Evolutionary conservation across 73 alveolate species (phyloP).

Genomic region (Breviolum minutum): DNA sequence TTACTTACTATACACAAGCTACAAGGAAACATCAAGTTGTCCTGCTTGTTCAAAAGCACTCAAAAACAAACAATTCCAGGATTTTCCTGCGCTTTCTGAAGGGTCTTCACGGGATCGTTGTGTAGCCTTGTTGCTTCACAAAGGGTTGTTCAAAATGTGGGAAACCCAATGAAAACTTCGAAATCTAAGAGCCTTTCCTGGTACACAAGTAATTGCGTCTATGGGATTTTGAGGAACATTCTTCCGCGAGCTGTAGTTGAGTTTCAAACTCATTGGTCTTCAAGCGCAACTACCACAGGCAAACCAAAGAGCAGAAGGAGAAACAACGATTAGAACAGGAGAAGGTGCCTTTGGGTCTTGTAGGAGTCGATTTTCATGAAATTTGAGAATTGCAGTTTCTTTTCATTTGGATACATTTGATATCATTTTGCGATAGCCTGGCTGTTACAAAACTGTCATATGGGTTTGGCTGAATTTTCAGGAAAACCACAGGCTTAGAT

Average conservation of each 20-base stretch:
- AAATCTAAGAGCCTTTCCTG: too few species aligned
- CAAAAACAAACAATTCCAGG: neutral
- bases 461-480: neutral
- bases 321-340: conserved; percentile 65
- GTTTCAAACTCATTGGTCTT: neutral
- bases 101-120: too few species aligned
- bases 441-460: neutral
- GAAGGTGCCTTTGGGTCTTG: neutral
- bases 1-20: neutral
- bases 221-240: too few species aligned
- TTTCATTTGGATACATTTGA: neutral
- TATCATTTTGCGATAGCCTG: neutral
- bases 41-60: neutral
- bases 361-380: neutral
- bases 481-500: neutral
- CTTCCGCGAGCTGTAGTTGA: too few species aligned
- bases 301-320: conserved; percentile 74
- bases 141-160: too few species aligned
- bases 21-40: neutral
- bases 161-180: too few species aligned
- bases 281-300: neutral
- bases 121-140: too few species aligned
- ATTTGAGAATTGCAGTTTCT: neutral
- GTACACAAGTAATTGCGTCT: too few species aligned
- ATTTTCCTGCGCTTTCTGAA: too few species aligned